These are phyloP conservation scores for Kwoniella sp. DNA, from an alignment of 768 basidiomycete genomes.

Conservation along the genomic window DNA sequence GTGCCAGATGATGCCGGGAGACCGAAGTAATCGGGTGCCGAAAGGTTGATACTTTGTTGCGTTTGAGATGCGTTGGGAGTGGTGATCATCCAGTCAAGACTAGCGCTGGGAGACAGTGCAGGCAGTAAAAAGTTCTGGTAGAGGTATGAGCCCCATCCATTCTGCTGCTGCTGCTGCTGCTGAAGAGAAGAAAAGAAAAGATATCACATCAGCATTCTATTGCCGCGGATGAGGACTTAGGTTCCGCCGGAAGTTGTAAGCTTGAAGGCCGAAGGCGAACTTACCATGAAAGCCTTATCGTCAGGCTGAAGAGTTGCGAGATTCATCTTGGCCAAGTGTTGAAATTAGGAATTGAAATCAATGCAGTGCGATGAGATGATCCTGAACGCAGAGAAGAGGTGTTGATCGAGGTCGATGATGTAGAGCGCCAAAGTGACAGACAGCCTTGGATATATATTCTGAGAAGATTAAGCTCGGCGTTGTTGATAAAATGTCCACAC, in stretches of 20 bases:
- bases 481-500: background rate
- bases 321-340: background rate
- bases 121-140: constrained; percentile 47
- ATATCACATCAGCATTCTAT: background rate
- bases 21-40: constrained; percentile 23
- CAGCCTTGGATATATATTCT: background rate
- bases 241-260: background rate
- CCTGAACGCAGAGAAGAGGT: too few species aligned
- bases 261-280: background rate
- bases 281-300: background rate
- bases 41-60: constrained; percentile 1
- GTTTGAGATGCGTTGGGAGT: constrained; percentile 8
- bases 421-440: too few species aligned
- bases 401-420: too few species aligned
- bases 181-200: background rate
- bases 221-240: background rate
- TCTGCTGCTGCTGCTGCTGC: background rate
- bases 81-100: constrained; percentile 25
- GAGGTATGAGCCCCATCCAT: constrained; percentile 45
- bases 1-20: constrained; percentile 15
- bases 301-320: background rate
- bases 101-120: constrained; percentile 36
- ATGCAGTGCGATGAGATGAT: too few species aligned
- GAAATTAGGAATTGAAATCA: too few species aligned
- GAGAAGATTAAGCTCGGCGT: background rate